These are phyloP conservation scores for Capronia americana DNA, from an alignment of 2,329 filamentous ascomycete species.

Conservation along the genomic window DNA sequence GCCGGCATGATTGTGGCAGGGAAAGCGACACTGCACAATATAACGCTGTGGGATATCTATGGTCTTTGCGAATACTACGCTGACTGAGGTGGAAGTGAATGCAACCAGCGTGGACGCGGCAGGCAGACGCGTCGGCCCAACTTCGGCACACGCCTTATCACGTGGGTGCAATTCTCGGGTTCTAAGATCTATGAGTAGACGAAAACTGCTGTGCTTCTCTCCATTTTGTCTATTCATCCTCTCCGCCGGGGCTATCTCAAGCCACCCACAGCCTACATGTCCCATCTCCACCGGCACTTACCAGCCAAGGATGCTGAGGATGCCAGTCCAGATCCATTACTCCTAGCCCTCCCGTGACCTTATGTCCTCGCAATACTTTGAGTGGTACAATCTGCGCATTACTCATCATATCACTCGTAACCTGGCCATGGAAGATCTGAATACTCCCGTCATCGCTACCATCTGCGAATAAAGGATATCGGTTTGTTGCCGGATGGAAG, in stretches of 20 bases:
- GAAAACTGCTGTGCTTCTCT: background rate
- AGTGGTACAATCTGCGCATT: constrained; percentile 95
- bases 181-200: background rate
- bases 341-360: constrained; percentile 77
- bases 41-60: background rate
- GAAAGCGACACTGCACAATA: background rate
- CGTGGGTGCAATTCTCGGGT: background rate
- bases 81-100: background rate
- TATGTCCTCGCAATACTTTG: constrained; percentile 91
- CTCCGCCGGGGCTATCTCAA: constrained; percentile 4
- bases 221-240: background rate
- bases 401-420: constrained; percentile 92
- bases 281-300: constrained; percentile 92
- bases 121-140: constrained; percentile 3
- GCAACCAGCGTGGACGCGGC: background rate
- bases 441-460: constrained; percentile 92
- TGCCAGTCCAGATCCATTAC: constrained; percentile 98
- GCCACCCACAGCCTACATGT: constrained; percentile 87
- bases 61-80: background rate
- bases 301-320: constrained; percentile 88
- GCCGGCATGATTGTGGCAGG: constrained; percentile 14
- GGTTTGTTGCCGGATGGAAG: constrained; percentile 75
- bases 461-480: constrained; percentile 86
- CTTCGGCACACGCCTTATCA: background rate
- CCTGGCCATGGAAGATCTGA: constrained; percentile 96